A percentile compares a stretch with the other conserved stretches of the same genome.
phyloP scores from a whole-genome alignment of 352 stramenopile species.

The Phytophthora cryptogea region DNA sequence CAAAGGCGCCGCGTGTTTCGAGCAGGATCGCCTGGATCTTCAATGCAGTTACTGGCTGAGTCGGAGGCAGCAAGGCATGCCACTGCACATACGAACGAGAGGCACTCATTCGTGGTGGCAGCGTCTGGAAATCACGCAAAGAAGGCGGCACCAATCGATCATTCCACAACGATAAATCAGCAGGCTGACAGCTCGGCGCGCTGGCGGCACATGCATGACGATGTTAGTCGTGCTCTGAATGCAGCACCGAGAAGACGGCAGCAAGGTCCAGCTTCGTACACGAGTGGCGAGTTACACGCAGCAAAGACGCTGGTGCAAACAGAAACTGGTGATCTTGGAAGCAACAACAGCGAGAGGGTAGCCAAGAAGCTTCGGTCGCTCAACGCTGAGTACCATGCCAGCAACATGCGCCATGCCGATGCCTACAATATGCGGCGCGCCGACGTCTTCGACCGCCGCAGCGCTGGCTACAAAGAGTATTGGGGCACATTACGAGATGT shows the following conservation, averaged over 20 bases:
- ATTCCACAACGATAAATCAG: constrained; percentile 27
- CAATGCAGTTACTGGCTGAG: constrained; percentile 26
- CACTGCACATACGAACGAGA: constrained; percentile 21
- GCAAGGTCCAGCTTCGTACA: constrained; percentile 25
- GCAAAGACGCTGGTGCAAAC: constrained; percentile 38
- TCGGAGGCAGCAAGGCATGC: constrained; percentile 13
- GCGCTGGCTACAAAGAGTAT: constrained; percentile 70
- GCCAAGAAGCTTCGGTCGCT: constrained; percentile 76
- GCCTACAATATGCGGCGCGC: constrained; percentile 44
- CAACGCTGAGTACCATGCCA: constrained; percentile 75
- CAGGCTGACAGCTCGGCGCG: constrained; percentile 46
- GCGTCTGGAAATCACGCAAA: constrained; percentile 2
- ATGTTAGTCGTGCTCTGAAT: constrained; percentile 62
- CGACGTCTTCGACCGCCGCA: constrained; percentile 50
- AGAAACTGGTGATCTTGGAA: constrained; percentile 58
- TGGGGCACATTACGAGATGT: constrained; percentile 72
- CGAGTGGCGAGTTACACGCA: constrained; percentile 37
- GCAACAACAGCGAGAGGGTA: constrained; percentile 65
- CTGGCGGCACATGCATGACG: constrained; percentile 76
- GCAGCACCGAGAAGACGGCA: constrained; percentile 33
- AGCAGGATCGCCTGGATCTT: constrained; percentile 25
- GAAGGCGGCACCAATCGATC: constrained; percentile 5
- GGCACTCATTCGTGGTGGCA: constrained; percentile 15
- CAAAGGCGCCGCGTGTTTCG: constrained; percentile 26
- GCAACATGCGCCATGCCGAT: constrained; percentile 45